phyloP scores from a whole-genome alignment of 2,329 filamentous ascomycete species.

The Diplodia corticola region DNA sequence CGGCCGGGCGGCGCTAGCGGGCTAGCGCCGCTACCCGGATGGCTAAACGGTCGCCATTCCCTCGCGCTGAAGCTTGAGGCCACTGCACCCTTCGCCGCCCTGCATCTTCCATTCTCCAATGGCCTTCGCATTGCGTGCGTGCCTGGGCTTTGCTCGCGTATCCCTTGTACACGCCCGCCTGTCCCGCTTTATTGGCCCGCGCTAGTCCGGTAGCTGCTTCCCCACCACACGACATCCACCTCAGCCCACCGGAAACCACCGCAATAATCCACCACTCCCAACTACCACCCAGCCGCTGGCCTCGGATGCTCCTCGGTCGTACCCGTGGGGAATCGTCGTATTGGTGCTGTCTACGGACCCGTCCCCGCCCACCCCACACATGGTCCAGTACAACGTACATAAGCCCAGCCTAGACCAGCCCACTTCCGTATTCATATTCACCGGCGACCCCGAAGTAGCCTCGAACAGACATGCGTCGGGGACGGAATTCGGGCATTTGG shows the following conservation, averaged over 20 bases:
- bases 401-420: no score
- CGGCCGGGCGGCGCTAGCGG: neutral
- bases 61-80: conserved; percentile 3
- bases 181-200: neutral
- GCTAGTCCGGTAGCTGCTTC: neutral
- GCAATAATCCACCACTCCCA: neutral
- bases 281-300: no score
- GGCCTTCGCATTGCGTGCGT: neutral
- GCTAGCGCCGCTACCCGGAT: neutral
- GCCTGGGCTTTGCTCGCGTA: neutral
- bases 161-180: neutral
- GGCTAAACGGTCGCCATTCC: conserved; percentile 4
- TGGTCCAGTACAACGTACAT: no score
- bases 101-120: neutral
- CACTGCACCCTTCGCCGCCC: neutral
- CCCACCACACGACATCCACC: neutral
- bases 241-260: neutral
- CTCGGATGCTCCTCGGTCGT: neutral
- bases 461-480: neutral
- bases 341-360: neutral
- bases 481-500: no score
- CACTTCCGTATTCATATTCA: no score
- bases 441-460: no score
- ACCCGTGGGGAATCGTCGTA: neutral
- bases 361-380: neutral